These are phyloP conservation scores for Trametes pubescens DNA, from an alignment of 1,284 basidiomycete genomes.

Conservation along the genomic window DNA sequence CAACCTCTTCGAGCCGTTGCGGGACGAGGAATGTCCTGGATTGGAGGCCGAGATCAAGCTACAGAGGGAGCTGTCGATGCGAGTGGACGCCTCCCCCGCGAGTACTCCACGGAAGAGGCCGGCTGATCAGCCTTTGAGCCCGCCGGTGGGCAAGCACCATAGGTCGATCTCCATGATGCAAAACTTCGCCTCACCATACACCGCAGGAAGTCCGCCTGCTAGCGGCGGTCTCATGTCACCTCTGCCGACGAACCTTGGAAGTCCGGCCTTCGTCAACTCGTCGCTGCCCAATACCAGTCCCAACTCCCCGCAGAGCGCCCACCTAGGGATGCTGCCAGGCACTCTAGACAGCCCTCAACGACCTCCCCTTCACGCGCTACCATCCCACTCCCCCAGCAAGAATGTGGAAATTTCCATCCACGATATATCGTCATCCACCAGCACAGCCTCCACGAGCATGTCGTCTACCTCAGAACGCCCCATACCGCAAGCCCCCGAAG, in stretches of 20 bases:
- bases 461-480: neutral
- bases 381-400: neutral
- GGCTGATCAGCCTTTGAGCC: constrained; percentile 11
- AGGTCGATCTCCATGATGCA: constrained; percentile 14
- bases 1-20: constrained; percentile 61
- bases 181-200: neutral
- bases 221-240: neutral
- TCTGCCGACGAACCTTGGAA: neutral
- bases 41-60: constrained; percentile 61
- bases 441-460: neutral
- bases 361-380: neutral
- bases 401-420: neutral
- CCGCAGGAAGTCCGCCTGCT: neutral
- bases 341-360: neutral
- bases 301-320: neutral
- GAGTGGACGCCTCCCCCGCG: neutral
- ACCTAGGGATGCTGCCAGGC: neutral
- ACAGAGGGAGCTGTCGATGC: constrained; percentile 40
- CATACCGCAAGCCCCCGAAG: constrained; percentile 9
- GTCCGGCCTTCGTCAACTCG: neutral
- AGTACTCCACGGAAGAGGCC: constrained; percentile 16
- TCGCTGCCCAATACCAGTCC: neutral
- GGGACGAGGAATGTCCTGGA: constrained; percentile 63
- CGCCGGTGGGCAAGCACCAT: constrained; percentile 18
- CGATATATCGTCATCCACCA: neutral